Base-by-base conservation (phyloP, 805 yeast species). In the Ogataea ganodermae region DNA sequence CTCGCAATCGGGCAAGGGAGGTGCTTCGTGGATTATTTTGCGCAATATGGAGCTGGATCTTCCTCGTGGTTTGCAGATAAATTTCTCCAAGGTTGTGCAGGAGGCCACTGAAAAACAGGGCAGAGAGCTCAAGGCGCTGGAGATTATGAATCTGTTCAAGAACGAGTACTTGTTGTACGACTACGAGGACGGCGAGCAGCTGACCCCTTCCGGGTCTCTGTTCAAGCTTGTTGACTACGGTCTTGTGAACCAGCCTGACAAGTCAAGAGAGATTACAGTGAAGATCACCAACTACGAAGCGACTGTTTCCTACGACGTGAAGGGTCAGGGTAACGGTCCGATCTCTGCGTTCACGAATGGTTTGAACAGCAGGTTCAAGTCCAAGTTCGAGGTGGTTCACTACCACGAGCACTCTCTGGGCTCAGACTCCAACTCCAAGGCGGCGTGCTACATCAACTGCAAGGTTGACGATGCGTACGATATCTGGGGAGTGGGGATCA, bases 1-100 rank as follows among this genome's bases (percentile, higher is more conserved):
- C 69, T 86, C 94, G 10, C 95, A 87, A 69, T 80, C 88, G 21
- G 96, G 96, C 52, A 87, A 87, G 69, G 95, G 95, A 60, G 95
- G 95, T 56, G 86, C 92, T 9, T 88, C 95, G 5, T 87, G 95
- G 94, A 84, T 88, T 55, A 84, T 87, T 61, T 73, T 87, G 62
- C 76, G 88, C 55, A 78, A 79, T 55, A 75, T 88, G 66, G 92
- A 84, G 59, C 77, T 87, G 49, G 95, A 87, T 63, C 76, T 88
- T 57, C 96, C 96, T 35, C 79, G 92, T 65, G 86, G 85, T 32
- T 72, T 87, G 61, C 95, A 87, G 70, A 80, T 86, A 35, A 85
- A 83, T 33, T 87, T 84, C 64, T 84, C 91, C 24, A 78, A 74
- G 54, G 75, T 76, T 36, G 94, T 87, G 10, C 95, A 88, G 67